phyloP scores from a whole-genome alignment of 768 basidiomycete genomes.

The Tricholoma hemisulphureum region DNA sequence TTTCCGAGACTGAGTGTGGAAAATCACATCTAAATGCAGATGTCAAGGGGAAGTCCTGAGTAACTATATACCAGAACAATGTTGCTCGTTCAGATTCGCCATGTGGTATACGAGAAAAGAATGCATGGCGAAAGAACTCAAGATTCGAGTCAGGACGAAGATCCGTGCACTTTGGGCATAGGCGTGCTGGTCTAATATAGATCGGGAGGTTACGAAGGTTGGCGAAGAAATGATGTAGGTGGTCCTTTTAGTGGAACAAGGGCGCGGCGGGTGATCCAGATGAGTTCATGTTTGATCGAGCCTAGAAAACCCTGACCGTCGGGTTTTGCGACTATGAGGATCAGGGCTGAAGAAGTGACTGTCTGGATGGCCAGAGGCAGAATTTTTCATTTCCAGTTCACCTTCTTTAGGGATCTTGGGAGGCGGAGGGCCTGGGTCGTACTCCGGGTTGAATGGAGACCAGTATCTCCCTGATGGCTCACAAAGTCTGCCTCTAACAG shows the following conservation, averaged over 20 bases:
- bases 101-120: conserved; percentile 45
- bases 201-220: background rate
- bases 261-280: background rate
- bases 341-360: background rate
- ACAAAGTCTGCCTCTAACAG: conserved; percentile 44
- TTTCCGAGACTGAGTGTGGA: too few species aligned
- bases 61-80: conserved; percentile 42
- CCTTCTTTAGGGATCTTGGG: conserved; percentile 33
- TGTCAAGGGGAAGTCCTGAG: background rate
- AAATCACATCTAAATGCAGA: background rate
- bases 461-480: conserved; percentile 47
- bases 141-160: too few species aligned
- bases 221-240: background rate
- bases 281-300: background rate
- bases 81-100: conserved; percentile 60
- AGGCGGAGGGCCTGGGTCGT: conserved; percentile 71
- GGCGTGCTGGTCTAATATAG: background rate
- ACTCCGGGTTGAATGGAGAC: conserved; percentile 60
- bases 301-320: background rate
- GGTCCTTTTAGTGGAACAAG: background rate
- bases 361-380: background rate
- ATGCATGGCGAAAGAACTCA: conserved; percentile 30
- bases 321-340: background rate
- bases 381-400: background rate
- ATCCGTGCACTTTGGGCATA: too few species aligned